These are phyloP conservation scores for Pythium pyrilobum DNA, from an alignment of 352 stramenopile genomes.

Conservation along the genomic window DNA sequence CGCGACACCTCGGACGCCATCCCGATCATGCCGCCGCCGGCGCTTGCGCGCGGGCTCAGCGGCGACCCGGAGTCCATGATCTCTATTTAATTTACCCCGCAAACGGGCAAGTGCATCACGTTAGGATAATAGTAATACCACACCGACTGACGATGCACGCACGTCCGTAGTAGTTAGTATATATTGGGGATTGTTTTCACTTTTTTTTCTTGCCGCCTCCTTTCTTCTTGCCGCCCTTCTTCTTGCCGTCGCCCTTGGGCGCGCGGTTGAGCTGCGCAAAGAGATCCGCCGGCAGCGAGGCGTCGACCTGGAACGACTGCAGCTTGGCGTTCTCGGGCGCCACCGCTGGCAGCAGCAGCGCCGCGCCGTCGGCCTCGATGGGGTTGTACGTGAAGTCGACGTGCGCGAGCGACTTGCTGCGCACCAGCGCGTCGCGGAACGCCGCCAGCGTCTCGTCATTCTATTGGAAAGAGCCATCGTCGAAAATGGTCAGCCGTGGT, in stretches of 20 bases:
- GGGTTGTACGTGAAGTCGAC: conserved; percentile 78
- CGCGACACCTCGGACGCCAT: background rate
- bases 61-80: conserved; percentile 19
- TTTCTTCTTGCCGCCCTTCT: conserved; percentile 76
- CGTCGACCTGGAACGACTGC: conserved; percentile 69
- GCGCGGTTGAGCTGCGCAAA: conserved; percentile 72
- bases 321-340: conserved; percentile 53
- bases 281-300: conserved; percentile 59
- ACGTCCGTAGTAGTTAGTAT: too few species aligned
- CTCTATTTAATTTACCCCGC: conserved; percentile 31
- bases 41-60: conserved; percentile 11
- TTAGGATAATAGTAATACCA: conserved; percentile 1
- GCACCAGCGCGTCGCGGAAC: conserved; percentile 60
- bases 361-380: conserved; percentile 60
- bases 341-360: conserved; percentile 53
- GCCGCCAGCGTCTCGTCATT: conserved; percentile 23
- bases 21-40: conserved; percentile 1
- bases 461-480: background rate
- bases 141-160: background rate
- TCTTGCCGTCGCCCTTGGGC: conserved; percentile 65
- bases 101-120: too few species aligned
- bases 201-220: conserved; percentile 65
- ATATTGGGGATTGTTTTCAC: conserved; percentile 1
- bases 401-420: conserved; percentile 59
- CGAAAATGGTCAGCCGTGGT: background rate